phyloP scores from a whole-genome alignment of 441 rosid species.

The Geranium incanum region DNA sequence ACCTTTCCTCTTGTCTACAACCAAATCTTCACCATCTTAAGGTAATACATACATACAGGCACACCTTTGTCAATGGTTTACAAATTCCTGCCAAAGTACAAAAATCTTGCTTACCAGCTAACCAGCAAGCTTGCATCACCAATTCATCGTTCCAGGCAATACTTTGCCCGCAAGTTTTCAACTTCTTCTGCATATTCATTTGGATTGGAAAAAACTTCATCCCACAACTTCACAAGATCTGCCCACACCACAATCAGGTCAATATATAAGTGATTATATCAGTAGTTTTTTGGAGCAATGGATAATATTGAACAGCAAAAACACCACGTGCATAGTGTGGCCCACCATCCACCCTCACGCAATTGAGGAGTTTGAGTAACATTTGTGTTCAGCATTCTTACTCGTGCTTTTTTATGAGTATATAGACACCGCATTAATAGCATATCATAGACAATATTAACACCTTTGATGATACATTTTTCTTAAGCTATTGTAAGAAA shows the following conservation, averaged over 20 bases:
- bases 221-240: constrained; percentile 76
- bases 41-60: background rate
- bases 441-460: background rate
- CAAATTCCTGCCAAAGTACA: background rate
- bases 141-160: constrained; percentile 38
- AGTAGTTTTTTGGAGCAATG: background rate
- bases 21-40: too few relatives aligned
- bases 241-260: constrained; percentile 27
- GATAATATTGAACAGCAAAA: background rate
- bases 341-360: background rate
- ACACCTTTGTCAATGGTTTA: background rate
- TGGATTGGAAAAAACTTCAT: constrained; percentile 53
- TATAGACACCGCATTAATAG: too few relatives aligned
- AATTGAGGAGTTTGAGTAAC: background rate
- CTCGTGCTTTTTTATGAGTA: background rate
- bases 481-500: background rate
- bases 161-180: constrained; percentile 41
- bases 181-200: constrained; percentile 55
- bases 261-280: background rate
- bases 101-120: too few relatives aligned
- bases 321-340: background rate
- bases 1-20: too few relatives aligned
- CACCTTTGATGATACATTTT: background rate
- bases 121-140: background rate
- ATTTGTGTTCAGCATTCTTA: background rate